Conservation (phyloP, 1,284 basidiomycete genomes). For the Sanghuangporus baumii region DNA sequence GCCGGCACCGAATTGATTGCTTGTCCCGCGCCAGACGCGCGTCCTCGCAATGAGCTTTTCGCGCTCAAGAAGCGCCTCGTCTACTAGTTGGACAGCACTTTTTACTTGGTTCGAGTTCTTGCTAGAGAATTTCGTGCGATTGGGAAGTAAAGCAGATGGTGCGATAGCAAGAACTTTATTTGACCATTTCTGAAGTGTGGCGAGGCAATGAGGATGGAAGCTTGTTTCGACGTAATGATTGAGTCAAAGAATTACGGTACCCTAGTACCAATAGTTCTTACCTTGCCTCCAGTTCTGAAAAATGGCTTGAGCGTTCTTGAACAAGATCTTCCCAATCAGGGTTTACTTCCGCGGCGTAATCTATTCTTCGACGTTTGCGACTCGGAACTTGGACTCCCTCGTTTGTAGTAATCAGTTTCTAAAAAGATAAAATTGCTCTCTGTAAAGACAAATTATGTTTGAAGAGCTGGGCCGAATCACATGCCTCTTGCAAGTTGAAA, state of each 20-base stretch:
- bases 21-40: conserved; percentile 43
- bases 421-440: conserved; percentile 12
- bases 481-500: conserved; percentile 61
- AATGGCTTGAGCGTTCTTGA: conserved; percentile 37
- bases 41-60: conserved; percentile 55
- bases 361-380: conserved; percentile 53
- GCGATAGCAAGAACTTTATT: conserved; percentile 89
- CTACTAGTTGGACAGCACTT: conserved; percentile 54
- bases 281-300: conserved; percentile 50
- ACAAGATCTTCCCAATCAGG: conserved; percentile 38
- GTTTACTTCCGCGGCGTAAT: conserved; percentile 23
- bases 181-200: conserved; percentile 87
- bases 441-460: neutral
- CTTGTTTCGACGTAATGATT: conserved; percentile 28
- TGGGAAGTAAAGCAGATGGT: conserved; percentile 66
- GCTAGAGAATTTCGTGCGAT: conserved; percentile 57
- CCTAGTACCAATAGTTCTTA: conserved; percentile 30
- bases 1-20: conserved; percentile 34
- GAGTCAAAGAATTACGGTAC: conserved; percentile 12
- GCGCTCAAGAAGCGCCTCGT: conserved; percentile 59
- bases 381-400: conserved; percentile 45
- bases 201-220: conserved; percentile 64
- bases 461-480: conserved; percentile 9
- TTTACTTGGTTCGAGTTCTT: conserved; percentile 37
- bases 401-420: conserved; percentile 44